Base-by-base conservation (phyloP, 169 alveolate genomes). In the Perkinsus chesapeaki region DNA sequence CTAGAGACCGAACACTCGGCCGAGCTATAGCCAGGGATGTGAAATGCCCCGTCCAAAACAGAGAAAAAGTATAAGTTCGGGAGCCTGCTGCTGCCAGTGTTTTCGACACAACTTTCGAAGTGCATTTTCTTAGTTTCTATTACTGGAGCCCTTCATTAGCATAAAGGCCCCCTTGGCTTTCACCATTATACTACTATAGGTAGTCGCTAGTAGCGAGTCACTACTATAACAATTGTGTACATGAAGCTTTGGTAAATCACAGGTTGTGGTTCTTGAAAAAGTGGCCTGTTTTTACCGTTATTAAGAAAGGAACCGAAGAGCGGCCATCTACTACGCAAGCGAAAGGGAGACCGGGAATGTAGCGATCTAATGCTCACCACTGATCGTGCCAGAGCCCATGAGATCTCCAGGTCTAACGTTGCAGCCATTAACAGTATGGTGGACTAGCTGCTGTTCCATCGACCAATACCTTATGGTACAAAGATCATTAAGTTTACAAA, bases 381-480 rank as follows among this genome's bases (percentile, higher is more conserved):
- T 60, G 73, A 97, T 96, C 36, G 98, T 96, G 47, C 98, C 98
- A 36, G 97, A 93, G 73, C 98, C 98, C 12, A 95, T 93, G 20
- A 97, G 92, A 93, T 97, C 98, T 39, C 98, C 98, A 23, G 95
- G 96, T 39, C 94, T 92, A 91, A 97, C 39, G 73, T 92, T 93
- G 39, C 98, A 96, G 20, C 98, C 98, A 93, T 96, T 95, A 5
- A 94, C 96, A 12, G 97, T 95, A 93, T 96, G 98, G 73, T 97
- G 98, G 39, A 96, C 95, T 36, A 97, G 82, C 93, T 96, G 94
- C 92, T 97, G 96, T 39, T 94, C 92, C 0, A 96, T 92, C 43
- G 96, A 94, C 98, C 98, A 97, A 93, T 97, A 97, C 92, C 39
- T 91, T 39, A 27, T 23, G 7, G 73, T 38, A 39, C 16, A 36